Base-by-base conservation (phyloP, 2,329 filamentous ascomycete species). In the Ambrosiella beaveri region DNA sequence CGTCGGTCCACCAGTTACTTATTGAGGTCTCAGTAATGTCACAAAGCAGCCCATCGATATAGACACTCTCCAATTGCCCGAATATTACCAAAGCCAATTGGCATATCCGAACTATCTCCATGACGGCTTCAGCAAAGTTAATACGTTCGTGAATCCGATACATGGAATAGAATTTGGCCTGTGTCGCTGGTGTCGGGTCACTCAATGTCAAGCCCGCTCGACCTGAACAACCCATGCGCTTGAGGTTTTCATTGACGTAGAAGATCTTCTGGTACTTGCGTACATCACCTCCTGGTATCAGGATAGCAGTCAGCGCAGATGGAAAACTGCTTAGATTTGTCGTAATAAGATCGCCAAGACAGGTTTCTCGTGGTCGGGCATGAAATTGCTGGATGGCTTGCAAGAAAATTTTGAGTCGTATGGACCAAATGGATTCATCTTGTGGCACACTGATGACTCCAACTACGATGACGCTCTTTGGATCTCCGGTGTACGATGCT, bases 1-100 rank as follows among this genome's bases (percentile, higher is more conserved):
- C 85, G 65, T 95, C 88, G 1, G 86, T 84, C 93, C 93, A 97
- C 93, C 93, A 98, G 68, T 96, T 87, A 62, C 84, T 85, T 64
- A 97, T 82, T 1, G 90, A 88, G 62, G 79, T 84, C 68, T 98
- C 93, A 0, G 93, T 97, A 49, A 93, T 76, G 71, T 98, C 93
- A 68, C 93, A 98, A 2, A 98, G 77, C 27, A 96, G 72, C 0
- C 93, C 93, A 65, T 98, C 93, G 7, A 88, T 86, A 67, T 95
- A 97, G 63, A 90, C 86, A 37, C 84, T 78, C n/a, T 87, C 84
- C 5, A 97, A 74, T 67, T 90, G 88, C 57, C 85, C 87, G 69
- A 96, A 98, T 61, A 96, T 74, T 66, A 87, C 84, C 60, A 98
- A 72, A 0, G 93, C 89, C 39, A 88, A 81, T 68, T 98, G 93